Percentiles rank a stretch among this genome's conserved stretches.
These are phyloP conservation scores for Pseudozyma sp. DNA, from an alignment of 1,284 basidiomycete species.

Conservation along the genomic window DNA sequence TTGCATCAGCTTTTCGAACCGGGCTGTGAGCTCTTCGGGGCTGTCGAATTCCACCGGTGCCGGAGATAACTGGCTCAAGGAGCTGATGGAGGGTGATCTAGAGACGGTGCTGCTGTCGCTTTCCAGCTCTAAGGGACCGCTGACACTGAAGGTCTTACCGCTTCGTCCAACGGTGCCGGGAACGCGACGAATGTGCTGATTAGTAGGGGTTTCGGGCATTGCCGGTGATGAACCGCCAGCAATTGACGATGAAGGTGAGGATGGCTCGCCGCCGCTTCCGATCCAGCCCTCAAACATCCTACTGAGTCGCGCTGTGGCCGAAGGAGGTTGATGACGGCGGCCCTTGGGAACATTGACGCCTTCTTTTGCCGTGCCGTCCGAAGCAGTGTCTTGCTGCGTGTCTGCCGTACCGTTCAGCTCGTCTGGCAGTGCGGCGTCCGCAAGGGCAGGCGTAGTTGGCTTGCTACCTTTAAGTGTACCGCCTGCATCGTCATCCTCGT, in stretches of 20 bases:
- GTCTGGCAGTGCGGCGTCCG: background rate
- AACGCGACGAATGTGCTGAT: constrained; percentile 16
- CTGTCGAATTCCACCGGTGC: constrained; percentile 20
- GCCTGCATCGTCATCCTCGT: constrained; percentile 23
- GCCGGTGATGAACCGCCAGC: background rate
- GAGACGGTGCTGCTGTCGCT: constrained; percentile 34
- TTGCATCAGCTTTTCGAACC: constrained; percentile 56
- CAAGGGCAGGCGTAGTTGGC: constrained; percentile 20
- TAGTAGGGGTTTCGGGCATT: constrained; percentile 36
- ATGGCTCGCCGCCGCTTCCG: constrained; percentile 26
- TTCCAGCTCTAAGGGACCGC: constrained; percentile 57
- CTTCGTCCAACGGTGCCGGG: constrained; percentile 38
- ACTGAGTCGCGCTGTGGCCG: constrained; percentile 54
- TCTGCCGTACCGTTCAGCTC: background rate
- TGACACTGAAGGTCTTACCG: constrained; percentile 52
- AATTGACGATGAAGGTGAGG: constrained; percentile 26
- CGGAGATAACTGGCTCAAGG: constrained; percentile 28
- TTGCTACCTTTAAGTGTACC: constrained; percentile 47
- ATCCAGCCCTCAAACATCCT: constrained; percentile 64
- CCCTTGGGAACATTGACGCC: constrained; percentile 29
- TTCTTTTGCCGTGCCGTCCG: background rate
- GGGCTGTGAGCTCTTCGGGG: constrained; percentile 32
- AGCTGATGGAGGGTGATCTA: constrained; percentile 35
- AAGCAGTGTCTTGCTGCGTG: background rate
- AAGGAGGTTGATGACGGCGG: constrained; percentile 38